A percentile compares a stretch with the other conserved stretches of the same genome.
Evolutionary conservation across 179 eudicot species (phyloP).

Genomic region (Monotropa hypopitys): DNA sequence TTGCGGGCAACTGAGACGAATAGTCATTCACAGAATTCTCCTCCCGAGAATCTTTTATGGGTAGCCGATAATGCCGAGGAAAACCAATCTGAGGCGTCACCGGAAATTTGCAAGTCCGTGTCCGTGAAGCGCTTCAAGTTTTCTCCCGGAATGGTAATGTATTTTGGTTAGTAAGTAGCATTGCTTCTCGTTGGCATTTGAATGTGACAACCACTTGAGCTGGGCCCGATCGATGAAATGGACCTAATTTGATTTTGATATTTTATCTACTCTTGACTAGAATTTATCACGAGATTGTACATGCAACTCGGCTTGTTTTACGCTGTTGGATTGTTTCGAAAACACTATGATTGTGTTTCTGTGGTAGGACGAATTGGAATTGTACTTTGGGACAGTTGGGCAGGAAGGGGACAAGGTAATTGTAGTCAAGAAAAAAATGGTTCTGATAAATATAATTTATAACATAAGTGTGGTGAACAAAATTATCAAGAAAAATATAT

Average conservation of each 20-base stretch:
- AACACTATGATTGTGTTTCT: background rate
- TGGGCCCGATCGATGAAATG: background rate
- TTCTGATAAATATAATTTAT: too few species aligned
- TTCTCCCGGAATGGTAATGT: slow-evolving; percentile 87
- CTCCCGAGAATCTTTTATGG: slow-evolving; percentile 22
- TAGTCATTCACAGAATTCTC: slow-evolving; percentile 19
- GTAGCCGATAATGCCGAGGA: slow-evolving; percentile 23
- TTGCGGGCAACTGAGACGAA: slow-evolving; percentile 6
- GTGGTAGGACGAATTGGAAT: background rate
- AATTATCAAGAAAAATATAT: background rate
- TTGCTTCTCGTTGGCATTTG: too few species aligned
- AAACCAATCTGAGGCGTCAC: slow-evolving; percentile 41
- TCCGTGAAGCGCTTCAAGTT: slow-evolving; percentile 69
- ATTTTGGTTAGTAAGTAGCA: background rate
- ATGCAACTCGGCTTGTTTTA: background rate
- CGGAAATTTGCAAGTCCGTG: slow-evolving; percentile 39
- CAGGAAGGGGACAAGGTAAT: background rate
- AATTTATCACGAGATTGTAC: background rate
- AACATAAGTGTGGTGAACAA: too few species aligned
- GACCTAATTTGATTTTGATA: background rate
- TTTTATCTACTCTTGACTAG: background rate
- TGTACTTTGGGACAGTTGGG: background rate
- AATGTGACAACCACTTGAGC: too few species aligned
- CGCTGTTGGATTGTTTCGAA: background rate
- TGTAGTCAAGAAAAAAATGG: background rate